Evolutionary conservation across 768 basidiomycete species (phyloP), one percentile per base, ranked within the genome.

Genomic region (Boletus subparvulus): DNA sequence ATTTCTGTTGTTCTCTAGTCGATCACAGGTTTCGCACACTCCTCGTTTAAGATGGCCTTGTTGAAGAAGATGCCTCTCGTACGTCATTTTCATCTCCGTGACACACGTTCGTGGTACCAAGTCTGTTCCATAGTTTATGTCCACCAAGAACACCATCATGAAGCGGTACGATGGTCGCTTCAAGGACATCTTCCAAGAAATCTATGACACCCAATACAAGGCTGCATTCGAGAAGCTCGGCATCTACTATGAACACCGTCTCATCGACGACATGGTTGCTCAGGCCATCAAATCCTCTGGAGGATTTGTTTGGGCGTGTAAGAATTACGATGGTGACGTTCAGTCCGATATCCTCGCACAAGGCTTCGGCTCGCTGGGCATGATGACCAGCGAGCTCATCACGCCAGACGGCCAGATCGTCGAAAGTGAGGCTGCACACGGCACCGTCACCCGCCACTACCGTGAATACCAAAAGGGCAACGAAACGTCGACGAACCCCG

Each of bases 111-210:
- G n/a, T n/a, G 32, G 43, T 36, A 43, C 47, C 37, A 41, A 50
- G 28, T 21, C 3, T 32, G 11, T 51, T 35, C 24, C 16, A 51
- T 44, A 91, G 85, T 98, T 95, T 81, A 85, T 98, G 90, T 94
- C 92, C 12, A 98, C 96, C 41, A 98, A 99, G 79, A 98, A 96
- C 76, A 96, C 93, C 24, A 95, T 96, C 75, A 69, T 96, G 69
- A 96, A 99, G 79, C 94, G 88, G 70, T 99, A 99, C 73, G 97
- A 98, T 68, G 97, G 97, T 43, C 85, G 95, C 32, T 99, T 98
- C 85, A 99, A 99, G 80, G 97, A 99, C 67, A 94, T 96, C 70
- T 97, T 99, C 87, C 87, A 98, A 73, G 94, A 97, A 67, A 87
- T 98, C 66, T 99, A 93, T 72, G 92, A 96, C 8, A 66, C 77